Conservation (phyloP, 1,284 basidiomycete genomes). For the Mycena citricolor region DNA sequence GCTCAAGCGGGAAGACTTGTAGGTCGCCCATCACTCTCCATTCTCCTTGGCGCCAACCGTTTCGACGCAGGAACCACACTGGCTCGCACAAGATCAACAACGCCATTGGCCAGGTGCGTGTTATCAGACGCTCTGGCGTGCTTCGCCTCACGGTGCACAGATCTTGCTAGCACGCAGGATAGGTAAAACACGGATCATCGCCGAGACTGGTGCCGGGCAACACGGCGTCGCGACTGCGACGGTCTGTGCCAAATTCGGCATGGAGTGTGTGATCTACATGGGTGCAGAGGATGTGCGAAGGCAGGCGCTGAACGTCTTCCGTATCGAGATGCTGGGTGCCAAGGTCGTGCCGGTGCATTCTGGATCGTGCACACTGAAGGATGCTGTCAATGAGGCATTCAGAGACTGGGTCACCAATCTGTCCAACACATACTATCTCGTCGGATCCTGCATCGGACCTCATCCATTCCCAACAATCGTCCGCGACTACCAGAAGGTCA, state of each 20-base stretch:
- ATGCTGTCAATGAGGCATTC: slow-evolving; percentile 96
- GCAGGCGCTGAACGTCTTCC: slow-evolving; percentile 96
- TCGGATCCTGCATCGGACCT: slow-evolving; percentile 96
- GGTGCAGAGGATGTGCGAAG: slow-evolving; percentile 97
- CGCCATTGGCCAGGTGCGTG: slow-evolving; percentile 78
- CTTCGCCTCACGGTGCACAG: slow-evolving; percentile 44
- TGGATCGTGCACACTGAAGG: slow-evolving; percentile 94
- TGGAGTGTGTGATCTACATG: slow-evolving; percentile 98
- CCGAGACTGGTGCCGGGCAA: slow-evolving; percentile 98
- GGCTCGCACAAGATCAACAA: slow-evolving; percentile 98
- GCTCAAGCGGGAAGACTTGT: slow-evolving; percentile 97
- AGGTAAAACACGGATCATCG: slow-evolving; percentile 96
- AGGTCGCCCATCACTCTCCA: slow-evolving; percentile 35
- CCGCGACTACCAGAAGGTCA: slow-evolving; percentile 96
- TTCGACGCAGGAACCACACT: slow-evolving; percentile 76
- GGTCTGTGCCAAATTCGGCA: slow-evolving; percentile 93
- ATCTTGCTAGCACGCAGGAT: slow-evolving; percentile 90
- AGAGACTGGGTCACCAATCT: slow-evolving; percentile 99
- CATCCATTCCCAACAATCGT: slow-evolving; percentile 99
- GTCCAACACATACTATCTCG: slow-evolving; percentile 91
- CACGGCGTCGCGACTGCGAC: slow-evolving; percentile 99
- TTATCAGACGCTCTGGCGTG: too few species aligned
- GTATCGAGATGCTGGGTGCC: slow-evolving; percentile 96
- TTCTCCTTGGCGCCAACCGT: slow-evolving; percentile 1
- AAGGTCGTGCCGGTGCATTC: slow-evolving; percentile 94